Conservation (phyloP, 306 rosid species). For the Bauhinia variegata region DNA sequence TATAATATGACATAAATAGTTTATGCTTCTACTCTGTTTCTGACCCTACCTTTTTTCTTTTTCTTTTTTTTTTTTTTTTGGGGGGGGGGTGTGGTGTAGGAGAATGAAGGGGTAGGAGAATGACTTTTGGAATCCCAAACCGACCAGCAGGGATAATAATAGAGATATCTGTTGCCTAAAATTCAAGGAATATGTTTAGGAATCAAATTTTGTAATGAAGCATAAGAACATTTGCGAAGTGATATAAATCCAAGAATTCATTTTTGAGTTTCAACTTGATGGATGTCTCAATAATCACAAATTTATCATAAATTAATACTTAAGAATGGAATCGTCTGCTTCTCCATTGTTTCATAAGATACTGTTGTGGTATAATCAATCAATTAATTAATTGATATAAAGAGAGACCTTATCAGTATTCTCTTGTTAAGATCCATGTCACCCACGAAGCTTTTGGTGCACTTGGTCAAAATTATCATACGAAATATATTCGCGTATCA, state of each 20-base stretch:
- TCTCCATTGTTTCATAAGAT: too few species aligned
- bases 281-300: conserved; percentile 14
- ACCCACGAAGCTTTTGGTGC: conserved; percentile 10
- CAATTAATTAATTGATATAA: too few species aligned
- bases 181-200: conserved; percentile 27
- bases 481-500: conserved; percentile 44
- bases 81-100: too few species aligned
- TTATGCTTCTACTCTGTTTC: background rate
- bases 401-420: too few species aligned
- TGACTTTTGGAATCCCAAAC: conserved; percentile 1
- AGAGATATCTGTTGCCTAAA: conserved; percentile 31
- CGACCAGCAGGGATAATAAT: too few species aligned
- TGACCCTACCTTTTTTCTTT: background rate
- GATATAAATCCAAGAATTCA: conserved; percentile 4
- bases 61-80: background rate
- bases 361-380: too few species aligned
- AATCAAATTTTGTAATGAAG: conserved; percentile 4
- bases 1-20: conserved; percentile 8
- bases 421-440: background rate
- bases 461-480: conserved; percentile 34
- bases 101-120: too few species aligned
- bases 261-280: conserved; percentile 22
- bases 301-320: conserved; percentile 4
- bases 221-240: background rate
- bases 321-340: too few species aligned